phyloP scores from a whole-genome alignment of 2,329 filamentous ascomycete genomes.

The Delphinella strobiligena region DNA sequence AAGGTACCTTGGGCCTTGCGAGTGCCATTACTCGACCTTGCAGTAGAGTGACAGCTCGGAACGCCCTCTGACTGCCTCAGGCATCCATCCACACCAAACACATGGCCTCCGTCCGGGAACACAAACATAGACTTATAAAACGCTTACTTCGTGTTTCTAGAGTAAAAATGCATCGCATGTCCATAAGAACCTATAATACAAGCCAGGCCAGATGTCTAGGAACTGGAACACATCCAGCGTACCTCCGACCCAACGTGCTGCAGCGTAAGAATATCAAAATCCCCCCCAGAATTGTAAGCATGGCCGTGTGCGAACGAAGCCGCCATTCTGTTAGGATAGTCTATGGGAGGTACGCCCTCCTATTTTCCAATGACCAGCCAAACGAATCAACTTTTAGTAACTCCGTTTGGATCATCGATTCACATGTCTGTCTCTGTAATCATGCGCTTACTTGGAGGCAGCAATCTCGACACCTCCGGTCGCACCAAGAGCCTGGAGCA shows the following conservation, averaged over 20 bases:
- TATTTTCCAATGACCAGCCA: neutral
- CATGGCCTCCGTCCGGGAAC: too few relatives aligned
- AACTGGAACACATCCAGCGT: neutral
- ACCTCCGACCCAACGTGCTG: neutral
- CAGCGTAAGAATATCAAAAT: too few relatives aligned
- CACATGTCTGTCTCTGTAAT: neutral
- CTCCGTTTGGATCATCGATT: neutral
- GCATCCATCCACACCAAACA: too few relatives aligned
- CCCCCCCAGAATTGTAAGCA: too few relatives aligned
- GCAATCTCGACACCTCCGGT: conserved; percentile 64
- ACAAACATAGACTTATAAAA: too few relatives aligned
- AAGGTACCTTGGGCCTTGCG: too few relatives aligned
- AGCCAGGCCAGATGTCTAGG: neutral
- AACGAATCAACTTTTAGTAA: neutral
- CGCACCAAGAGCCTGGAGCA: conserved; percentile 53
- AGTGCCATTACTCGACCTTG: too few relatives aligned
- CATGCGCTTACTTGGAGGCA: conserved; percentile 21
- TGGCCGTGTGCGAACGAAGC: too few relatives aligned
- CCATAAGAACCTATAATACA: neutral
- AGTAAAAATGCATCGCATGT: neutral
- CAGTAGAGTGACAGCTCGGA: too few relatives aligned
- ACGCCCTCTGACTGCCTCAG: too few relatives aligned
- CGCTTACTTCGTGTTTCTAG: neutral
- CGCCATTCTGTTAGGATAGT: too few relatives aligned
- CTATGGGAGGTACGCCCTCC: too few relatives aligned